Evolutionary conservation across 1,284 basidiomycete species (phyloP).

Genomic region (Pseudozyma flocculosa): DNA sequence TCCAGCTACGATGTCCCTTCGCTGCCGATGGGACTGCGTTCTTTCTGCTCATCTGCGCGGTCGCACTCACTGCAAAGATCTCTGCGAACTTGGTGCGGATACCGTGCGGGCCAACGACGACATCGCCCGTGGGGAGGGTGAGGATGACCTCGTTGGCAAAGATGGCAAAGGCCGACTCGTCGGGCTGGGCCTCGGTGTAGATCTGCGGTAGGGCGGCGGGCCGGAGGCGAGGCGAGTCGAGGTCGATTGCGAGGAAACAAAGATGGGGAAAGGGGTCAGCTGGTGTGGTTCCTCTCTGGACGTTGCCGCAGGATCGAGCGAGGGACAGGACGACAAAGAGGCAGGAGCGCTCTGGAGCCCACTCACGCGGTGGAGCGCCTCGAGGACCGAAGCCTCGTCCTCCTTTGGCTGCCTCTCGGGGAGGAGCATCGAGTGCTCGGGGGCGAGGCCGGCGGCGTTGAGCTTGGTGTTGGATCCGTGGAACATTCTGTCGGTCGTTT

Average conservation of each 20-base stretch:
- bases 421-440: constrained; percentile 53
- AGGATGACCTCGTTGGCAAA: constrained; percentile 53
- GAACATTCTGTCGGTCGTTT: constrained; percentile 25
- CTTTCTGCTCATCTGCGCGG: too few species aligned
- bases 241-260: background rate
- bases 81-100: constrained; percentile 28
- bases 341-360: too few species aligned
- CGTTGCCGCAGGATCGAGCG: too few species aligned
- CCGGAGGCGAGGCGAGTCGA: background rate
- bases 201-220: constrained; percentile 23
- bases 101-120: constrained; percentile 42
- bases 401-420: constrained; percentile 43
- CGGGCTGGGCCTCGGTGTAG: constrained; percentile 28
- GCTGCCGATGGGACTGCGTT: too few species aligned
- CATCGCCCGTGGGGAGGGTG: constrained; percentile 49
- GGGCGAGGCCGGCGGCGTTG: constrained; percentile 56
- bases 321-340: too few species aligned
- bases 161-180: constrained; percentile 19
- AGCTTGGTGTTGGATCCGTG: constrained; percentile 47
- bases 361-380: constrained; percentile 38
- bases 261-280: too few species aligned
- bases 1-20: too few species aligned
- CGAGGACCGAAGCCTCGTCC: constrained; percentile 45
- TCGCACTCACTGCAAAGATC: constrained; percentile 11
- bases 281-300: too few species aligned